Percentiles rank a stretch among this genome's conserved stretches.
phyloP scores from a whole-genome alignment of 179 eudicot species.

The Vitellaria paradoxa region DNA sequence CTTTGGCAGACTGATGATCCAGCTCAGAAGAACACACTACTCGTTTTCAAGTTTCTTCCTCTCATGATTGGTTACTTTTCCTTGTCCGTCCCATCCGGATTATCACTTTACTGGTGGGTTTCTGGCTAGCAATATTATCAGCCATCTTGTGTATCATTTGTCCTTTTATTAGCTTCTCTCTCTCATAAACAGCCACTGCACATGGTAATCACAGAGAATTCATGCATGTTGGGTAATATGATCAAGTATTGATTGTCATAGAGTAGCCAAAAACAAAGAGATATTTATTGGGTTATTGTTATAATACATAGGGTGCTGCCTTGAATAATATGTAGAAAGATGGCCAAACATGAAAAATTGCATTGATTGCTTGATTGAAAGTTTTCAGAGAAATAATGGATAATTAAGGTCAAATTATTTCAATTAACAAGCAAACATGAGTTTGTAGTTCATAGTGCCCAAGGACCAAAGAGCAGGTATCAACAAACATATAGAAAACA shows the following conservation, averaged over 20 bases:
- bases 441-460: not conserved
- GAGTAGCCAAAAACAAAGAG: not conserved
- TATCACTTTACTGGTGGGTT: constrained; percentile 90
- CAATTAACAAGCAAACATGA: not conserved
- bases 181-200: not conserved
- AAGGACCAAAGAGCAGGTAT: not conserved
- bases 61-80: constrained; percentile 99
- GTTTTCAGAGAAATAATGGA: not conserved
- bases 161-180: not conserved
- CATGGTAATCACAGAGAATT: not conserved
- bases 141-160: not conserved
- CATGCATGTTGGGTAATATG: not conserved
- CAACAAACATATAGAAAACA: not conserved
- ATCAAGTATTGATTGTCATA: not conserved
- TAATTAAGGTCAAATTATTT: not conserved
- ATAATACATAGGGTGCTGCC: not conserved
- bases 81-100: constrained; percentile 94
- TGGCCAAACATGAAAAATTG: not conserved
- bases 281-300: not conserved
- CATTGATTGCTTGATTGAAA: not conserved
- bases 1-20: constrained; percentile 85
- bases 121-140: constrained; percentile 14
- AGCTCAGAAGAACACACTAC: constrained; percentile 92
- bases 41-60: constrained; percentile 90
- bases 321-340: not conserved